Percentiles rank a stretch among this genome's conserved stretches.
Conservation (phyloP, 1,284 basidiomycete species). For the Heimioporus punctisporus region DNA sequence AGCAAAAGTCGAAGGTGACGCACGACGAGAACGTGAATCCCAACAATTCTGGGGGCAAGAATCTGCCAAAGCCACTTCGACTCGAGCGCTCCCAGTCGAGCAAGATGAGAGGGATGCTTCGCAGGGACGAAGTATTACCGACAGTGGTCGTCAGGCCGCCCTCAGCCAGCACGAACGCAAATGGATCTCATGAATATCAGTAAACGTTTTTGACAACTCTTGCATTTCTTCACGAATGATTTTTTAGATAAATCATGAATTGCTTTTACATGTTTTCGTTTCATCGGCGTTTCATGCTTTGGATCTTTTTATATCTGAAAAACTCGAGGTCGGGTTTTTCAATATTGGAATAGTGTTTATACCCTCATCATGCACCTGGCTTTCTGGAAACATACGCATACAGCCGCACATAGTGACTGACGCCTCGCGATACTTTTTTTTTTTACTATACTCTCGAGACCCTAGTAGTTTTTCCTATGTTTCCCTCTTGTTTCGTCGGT, state of each 20-base stretch:
- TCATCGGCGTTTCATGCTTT: too few species aligned
- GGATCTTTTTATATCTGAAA: too few species aligned
- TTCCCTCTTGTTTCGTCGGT: too few species aligned
- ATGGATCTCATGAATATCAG: not conserved
- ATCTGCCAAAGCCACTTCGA: conserved; percentile 43
- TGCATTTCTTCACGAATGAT: not conserved
- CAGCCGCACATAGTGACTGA: not conserved
- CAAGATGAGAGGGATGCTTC: conserved; percentile 47
- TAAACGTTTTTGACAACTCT: too few species aligned
- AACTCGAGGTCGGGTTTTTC: too few species aligned
- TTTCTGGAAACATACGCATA: too few species aligned
- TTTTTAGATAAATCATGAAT: too few species aligned
- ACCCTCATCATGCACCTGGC: not conserved
- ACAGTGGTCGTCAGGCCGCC: conserved; percentile 49
- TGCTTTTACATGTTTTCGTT: too few species aligned
- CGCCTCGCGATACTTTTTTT: not conserved
- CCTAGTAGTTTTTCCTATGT: too few species aligned
- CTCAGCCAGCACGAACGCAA: conserved; percentile 23
- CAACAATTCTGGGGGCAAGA: conserved; percentile 35
- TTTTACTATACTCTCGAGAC: not conserved
- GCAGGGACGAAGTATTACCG: conserved; percentile 44
- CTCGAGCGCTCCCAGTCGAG: conserved; percentile 46
- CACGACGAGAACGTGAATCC: conserved; percentile 48
- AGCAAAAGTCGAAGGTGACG: conserved; percentile 36
- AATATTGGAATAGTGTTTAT: not conserved